phyloP scores from a whole-genome alignment of 805 yeast species.

The Wickerhamomyces rabaulensis region DNA sequence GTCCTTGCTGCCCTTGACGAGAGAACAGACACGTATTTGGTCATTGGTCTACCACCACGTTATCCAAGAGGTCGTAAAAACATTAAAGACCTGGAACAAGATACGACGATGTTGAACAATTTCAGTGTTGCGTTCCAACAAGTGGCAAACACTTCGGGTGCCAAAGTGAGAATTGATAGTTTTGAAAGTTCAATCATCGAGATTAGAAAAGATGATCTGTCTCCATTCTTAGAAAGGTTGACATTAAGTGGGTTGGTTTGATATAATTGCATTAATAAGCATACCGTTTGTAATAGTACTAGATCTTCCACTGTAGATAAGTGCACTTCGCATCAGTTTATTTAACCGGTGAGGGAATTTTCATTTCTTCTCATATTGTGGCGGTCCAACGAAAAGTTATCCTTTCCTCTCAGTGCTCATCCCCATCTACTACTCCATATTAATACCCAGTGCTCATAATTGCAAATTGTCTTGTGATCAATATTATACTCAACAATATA shows the following conservation, averaged over 20 bases:
- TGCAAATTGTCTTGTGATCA: no score
- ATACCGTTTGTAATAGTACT: background rate
- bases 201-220: conserved; percentile 78
- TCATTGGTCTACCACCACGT: conserved; percentile 85
- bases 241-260: conserved; percentile 66
- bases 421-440: no score
- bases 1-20: conserved; percentile 81
- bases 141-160: conserved; percentile 78
- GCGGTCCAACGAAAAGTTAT: no score
- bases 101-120: conserved; percentile 58
- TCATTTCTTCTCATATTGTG: no score
- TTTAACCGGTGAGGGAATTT: no score
- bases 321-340: no score
- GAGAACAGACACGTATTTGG: conserved; percentile 70
- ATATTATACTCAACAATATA: no score
- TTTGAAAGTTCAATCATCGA: conserved; percentile 94
- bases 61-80: conserved; percentile 47
- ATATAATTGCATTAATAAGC: conserved; percentile 1
- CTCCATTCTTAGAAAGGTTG: conserved; percentile 80
- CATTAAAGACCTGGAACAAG: conserved; percentile 27
- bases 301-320: no score
- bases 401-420: no score
- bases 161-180: conserved; percentile 86
- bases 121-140: conserved; percentile 91
- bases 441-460: no score